These are phyloP conservation scores for Aureobasidium sp. DNA, from an alignment of 2,329 filamentous ascomycete genomes.

Conservation along the genomic window DNA sequence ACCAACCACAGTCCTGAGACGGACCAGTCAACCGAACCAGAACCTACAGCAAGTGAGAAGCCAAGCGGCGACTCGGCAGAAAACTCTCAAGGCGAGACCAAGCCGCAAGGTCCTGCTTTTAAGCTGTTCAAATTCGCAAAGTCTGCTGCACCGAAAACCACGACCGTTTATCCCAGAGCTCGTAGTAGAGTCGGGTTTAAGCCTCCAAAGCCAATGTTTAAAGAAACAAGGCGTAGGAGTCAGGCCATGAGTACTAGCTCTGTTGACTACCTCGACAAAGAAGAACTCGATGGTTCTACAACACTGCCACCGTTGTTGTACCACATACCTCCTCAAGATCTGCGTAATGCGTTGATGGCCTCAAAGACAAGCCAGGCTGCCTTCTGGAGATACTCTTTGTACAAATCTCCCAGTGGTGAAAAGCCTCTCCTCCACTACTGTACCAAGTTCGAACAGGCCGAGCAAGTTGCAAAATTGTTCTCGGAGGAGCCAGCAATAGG, in stretches of 20 bases:
- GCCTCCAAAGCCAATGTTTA: slow-evolving; percentile 10
- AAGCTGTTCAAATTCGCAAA: neutral
- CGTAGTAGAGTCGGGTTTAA: slow-evolving; percentile 1
- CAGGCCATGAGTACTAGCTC: neutral
- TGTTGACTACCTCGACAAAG: neutral
- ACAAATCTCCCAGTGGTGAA: slow-evolving; percentile 49
- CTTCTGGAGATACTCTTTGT: slow-evolving; percentile 60
- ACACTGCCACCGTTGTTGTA: neutral
- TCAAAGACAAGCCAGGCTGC: slow-evolving; percentile 6
- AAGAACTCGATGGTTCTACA: neutral
- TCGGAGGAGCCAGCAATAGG: slow-evolving; percentile 64
- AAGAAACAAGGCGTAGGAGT: neutral
- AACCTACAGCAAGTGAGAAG: neutral
- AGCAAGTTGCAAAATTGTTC: slow-evolving; percentile 61
- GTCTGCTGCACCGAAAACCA: neutral
- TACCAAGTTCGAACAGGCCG: slow-evolving; percentile 57
- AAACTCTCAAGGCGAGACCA: neutral
- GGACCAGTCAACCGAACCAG: neutral
- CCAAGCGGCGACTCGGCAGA: neutral
- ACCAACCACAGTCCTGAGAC: neutral
- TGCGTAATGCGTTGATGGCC: slow-evolving; percentile 6
- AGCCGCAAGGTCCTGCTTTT: neutral
- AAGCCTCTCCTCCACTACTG: slow-evolving; percentile 73
- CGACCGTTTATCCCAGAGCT: slow-evolving; percentile 1
- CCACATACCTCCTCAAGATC: slow-evolving; percentile 10